These are phyloP conservation scores for Cytospora leucostoma DNA, from an alignment of 2,329 filamentous ascomycete species.

Conservation along the genomic window DNA sequence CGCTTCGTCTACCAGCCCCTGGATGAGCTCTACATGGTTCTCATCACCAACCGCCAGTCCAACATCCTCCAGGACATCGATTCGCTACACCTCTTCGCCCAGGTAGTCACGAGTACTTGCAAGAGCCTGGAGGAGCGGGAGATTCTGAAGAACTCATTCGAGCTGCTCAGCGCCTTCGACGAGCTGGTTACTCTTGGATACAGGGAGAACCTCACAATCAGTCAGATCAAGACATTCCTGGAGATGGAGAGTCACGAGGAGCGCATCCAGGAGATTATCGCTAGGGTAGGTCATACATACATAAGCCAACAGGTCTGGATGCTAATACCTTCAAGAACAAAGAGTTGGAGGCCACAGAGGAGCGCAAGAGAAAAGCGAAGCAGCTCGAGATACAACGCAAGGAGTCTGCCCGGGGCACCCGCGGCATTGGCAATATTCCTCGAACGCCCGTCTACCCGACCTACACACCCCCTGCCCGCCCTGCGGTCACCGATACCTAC, in stretches of 20 bases:
- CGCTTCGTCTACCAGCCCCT: slow-evolving; percentile 99
- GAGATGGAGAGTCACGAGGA: slow-evolving; percentile 99
- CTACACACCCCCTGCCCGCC: slow-evolving; percentile 78
- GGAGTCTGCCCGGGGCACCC: slow-evolving; percentile 79
- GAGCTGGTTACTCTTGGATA: slow-evolving; percentile 96
- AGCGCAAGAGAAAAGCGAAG: slow-evolving; percentile 98
- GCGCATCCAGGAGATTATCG: slow-evolving; percentile 97
- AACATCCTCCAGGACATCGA: slow-evolving; percentile 99
- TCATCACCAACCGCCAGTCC: slow-evolving; percentile 98
- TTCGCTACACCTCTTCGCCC: slow-evolving; percentile 94
- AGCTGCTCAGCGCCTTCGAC: slow-evolving; percentile 94
- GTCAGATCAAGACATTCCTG: slow-evolving; percentile 98
- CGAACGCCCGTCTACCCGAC: slow-evolving; percentile 83
- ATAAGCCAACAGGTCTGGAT: neutral
- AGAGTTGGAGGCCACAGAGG: slow-evolving; percentile 95
- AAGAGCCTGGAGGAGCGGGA: slow-evolving; percentile 94
- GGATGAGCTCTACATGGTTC: slow-evolving; percentile 98
- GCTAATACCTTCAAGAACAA: slow-evolving; percentile 69
- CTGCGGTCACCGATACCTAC: slow-evolving; percentile 77
- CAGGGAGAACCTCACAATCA: slow-evolving; percentile 91
- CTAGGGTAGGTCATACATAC: slow-evolving; percentile 60
- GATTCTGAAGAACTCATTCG: slow-evolving; percentile 92
- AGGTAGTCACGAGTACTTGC: slow-evolving; percentile 96
- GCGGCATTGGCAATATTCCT: slow-evolving; percentile 55
- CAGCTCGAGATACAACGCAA: slow-evolving; percentile 99